These are phyloP conservation scores for Fraxinus dipetala DNA, from an alignment of 305 asterid genomes.

Conservation along the genomic window DNA sequence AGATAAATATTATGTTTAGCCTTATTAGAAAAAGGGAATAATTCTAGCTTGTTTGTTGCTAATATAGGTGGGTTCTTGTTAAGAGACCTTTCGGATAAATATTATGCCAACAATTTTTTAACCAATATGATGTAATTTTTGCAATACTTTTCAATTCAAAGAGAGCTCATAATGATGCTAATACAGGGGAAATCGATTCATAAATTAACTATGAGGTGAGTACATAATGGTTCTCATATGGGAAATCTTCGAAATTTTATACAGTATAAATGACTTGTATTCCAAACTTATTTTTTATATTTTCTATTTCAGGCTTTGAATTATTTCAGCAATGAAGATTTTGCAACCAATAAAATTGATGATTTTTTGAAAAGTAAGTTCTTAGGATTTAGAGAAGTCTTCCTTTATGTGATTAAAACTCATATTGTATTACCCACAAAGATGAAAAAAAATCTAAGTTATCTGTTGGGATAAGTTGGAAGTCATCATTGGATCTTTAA, in stretches of 20 bases:
- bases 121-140: slow-evolving; percentile 16
- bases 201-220: slow-evolving; percentile 90
- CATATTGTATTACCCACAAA: neutral
- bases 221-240: slow-evolving; percentile 19
- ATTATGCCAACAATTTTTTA: too few relatives aligned
- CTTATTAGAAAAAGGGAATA: too few relatives aligned
- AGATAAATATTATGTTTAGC: too few relatives aligned
- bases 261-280: neutral
- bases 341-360: slow-evolving; percentile 80
- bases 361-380: slow-evolving; percentile 77
- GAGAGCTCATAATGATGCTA: slow-evolving; percentile 94
- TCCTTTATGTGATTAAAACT: slow-evolving; percentile 1
- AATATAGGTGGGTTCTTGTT: too few relatives aligned
- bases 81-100: too few relatives aligned
- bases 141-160: slow-evolving; percentile 13
- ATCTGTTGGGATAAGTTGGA: too few relatives aligned
- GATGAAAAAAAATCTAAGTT: too few relatives aligned
- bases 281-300: slow-evolving; percentile 21
- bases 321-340: slow-evolving; percentile 85
- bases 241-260: slow-evolving; percentile 15
- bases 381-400: slow-evolving; percentile 19
- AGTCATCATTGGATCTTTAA: too few relatives aligned
- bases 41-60: too few relatives aligned
- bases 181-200: slow-evolving; percentile 82
- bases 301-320: slow-evolving; percentile 74